A percentile compares a stretch with the other conserved stretches of the same genome.
These are phyloP conservation scores for Phytophthora citrophthora DNA, from an alignment of 352 stramenopile species.

Conservation along the genomic window DNA sequence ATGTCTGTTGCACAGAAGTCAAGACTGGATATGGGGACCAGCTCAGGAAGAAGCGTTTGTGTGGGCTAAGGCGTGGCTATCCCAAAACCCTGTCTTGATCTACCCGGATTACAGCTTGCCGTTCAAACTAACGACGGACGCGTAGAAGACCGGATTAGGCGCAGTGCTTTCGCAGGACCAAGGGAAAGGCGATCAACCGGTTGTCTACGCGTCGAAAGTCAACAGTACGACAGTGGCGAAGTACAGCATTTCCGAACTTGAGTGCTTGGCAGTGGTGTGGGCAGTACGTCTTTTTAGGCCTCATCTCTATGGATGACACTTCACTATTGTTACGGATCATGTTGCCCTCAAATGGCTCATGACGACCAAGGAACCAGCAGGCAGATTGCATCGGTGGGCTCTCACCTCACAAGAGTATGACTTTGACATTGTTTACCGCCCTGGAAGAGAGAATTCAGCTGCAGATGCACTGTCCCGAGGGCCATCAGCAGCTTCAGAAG, in stretches of 20 bases:
- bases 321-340: slow-evolving; percentile 32
- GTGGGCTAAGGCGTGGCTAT: slow-evolving; percentile 17
- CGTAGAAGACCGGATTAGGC: slow-evolving; percentile 15
- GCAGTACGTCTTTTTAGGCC: slow-evolving; percentile 10
- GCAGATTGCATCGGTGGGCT: slow-evolving; percentile 20
- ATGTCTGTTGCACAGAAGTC: slow-evolving; percentile 15
- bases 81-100: background rate
- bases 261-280: slow-evolving; percentile 27
- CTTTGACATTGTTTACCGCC: slow-evolving; percentile 18
- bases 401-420: slow-evolving; percentile 30
- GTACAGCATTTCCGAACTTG: slow-evolving; percentile 32
- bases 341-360: slow-evolving; percentile 10
- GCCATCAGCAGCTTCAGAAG: background rate
- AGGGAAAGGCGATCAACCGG: slow-evolving; percentile 1
- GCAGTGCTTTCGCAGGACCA: slow-evolving; percentile 32
- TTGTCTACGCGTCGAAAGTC: slow-evolving; percentile 27
- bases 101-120: slow-evolving; percentile 34
- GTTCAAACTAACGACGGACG: slow-evolving; percentile 41
- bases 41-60: slow-evolving; percentile 24
- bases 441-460: background rate
- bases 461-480: slow-evolving; percentile 28
- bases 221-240: slow-evolving; percentile 22
- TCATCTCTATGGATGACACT: slow-evolving; percentile 24
- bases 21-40: slow-evolving; percentile 24
- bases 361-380: slow-evolving; percentile 5